Evolutionary conservation across 192 early-diverging fungal species (phyloP).

Genomic region (Coemansia sp.): DNA sequence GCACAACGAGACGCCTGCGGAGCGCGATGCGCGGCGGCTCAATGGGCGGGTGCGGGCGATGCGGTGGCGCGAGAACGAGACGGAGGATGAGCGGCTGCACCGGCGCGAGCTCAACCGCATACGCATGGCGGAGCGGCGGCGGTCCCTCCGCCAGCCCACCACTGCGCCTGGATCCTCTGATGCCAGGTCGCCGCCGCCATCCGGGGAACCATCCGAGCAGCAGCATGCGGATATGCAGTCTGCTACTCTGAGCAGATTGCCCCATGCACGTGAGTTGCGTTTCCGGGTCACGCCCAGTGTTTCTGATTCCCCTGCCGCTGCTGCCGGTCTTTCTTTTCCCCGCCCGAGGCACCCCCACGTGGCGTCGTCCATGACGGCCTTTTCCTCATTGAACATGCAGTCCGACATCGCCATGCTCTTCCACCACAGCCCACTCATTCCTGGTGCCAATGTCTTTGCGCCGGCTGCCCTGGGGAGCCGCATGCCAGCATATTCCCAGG

Average conservation of each 20-base stretch:
- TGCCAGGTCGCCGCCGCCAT: too few species aligned
- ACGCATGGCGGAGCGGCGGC: slow-evolving; percentile 28
- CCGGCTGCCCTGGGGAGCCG: too few species aligned
- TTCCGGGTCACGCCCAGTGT: neutral
- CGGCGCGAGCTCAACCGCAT: slow-evolving; percentile 24
- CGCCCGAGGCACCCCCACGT: too few species aligned
- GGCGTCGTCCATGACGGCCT: neutral
- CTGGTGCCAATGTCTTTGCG: too few species aligned
- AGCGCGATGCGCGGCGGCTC: slow-evolving; percentile 15
- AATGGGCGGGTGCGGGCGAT: slow-evolving; percentile 24
- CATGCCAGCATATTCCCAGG: too few species aligned
- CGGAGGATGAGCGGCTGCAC: slow-evolving; percentile 18
- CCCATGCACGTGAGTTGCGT: neutral
- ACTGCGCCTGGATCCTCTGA: too few species aligned
- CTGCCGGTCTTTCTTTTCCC: neutral
- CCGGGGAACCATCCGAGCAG: too few species aligned
- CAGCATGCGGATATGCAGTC: neutral
- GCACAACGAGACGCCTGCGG: slow-evolving; percentile 15
- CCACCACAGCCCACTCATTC: neutral
- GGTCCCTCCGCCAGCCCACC: neutral
- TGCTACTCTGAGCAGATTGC: neutral
- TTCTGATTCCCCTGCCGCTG: too few species aligned
- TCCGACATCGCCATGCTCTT: slow-evolving; percentile 5
- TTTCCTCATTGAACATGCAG: neutral
- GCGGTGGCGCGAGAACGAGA: slow-evolving; percentile 26